Evolutionary conservation across 768 basidiomycete species (phyloP).

Genomic region (Termitomyces heimii): DNA sequence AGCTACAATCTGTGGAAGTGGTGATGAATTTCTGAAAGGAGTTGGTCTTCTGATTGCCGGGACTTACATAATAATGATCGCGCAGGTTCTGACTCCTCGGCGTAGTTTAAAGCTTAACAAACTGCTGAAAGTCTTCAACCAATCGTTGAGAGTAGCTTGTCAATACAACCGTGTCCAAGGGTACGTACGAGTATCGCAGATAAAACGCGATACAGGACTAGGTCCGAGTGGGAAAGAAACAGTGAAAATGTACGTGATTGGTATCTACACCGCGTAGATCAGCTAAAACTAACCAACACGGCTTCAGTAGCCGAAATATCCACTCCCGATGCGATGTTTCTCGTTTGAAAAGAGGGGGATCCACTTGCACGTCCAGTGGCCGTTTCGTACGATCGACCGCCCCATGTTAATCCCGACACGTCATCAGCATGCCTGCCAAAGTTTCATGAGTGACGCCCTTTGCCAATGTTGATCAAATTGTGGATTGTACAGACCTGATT

Average conservation of each 20-base stretch:
- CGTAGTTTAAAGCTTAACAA: neutral
- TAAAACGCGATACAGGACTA: neutral
- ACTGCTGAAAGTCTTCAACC: neutral
- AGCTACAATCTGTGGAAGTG: neutral
- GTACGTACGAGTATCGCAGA: neutral
- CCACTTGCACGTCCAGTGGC: conserved; percentile 35
- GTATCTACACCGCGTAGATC: neutral
- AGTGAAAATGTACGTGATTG: neutral
- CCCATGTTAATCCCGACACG: conserved; percentile 48
- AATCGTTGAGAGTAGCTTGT: neutral
- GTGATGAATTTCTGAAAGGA: neutral
- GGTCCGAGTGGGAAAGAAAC: neutral
- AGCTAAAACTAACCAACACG: conserved; percentile 26
- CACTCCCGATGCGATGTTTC: conserved; percentile 29
- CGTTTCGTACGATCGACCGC: conserved; percentile 54
- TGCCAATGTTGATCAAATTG: neutral
- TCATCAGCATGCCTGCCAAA: conserved; percentile 41
- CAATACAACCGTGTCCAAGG: neutral
- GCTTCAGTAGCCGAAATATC: conserved; percentile 44
- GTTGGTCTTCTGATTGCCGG: neutral
- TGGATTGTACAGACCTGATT: conserved; percentile 35
- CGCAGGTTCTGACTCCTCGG: neutral
- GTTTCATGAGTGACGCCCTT: neutral
- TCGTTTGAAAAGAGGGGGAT: conserved; percentile 19
- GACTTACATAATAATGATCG: neutral